Conservation (phyloP, 768 basidiomycete species). For the Kwoniella heveanensis region DNA sequence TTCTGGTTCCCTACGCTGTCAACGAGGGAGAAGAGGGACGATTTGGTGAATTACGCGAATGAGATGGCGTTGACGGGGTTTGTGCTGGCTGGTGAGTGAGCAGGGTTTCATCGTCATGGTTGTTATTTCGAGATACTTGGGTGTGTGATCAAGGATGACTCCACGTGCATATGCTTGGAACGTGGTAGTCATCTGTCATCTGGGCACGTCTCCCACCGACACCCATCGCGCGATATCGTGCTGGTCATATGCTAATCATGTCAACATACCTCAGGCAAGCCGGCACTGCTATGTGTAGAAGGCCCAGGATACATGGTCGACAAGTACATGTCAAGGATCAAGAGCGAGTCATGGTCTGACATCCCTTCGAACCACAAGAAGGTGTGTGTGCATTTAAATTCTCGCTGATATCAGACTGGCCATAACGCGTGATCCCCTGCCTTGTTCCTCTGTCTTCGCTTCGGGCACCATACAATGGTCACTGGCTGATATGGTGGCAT, state of each 20-base stretch:
- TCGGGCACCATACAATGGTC: too few species aligned
- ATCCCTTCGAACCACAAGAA: constrained; percentile 59
- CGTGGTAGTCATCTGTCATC: too few species aligned
- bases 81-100: constrained; percentile 64
- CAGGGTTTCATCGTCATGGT: too few species aligned
- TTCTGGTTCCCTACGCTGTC: constrained; percentile 57
- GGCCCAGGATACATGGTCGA: constrained; percentile 51
- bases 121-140: too few species aligned
- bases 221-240: neutral
- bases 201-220: too few species aligned
- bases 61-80: constrained; percentile 56
- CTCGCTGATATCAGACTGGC: too few species aligned
- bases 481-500: neutral
- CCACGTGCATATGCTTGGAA: too few species aligned
- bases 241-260: constrained; percentile 1
- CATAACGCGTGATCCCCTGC: too few species aligned
- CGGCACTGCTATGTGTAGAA: constrained; percentile 57
- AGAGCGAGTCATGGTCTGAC: constrained; percentile 56
- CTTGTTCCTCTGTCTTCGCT: too few species aligned
- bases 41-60: constrained; percentile 54
- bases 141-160: too few species aligned
- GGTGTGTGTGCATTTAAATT: constrained; percentile 38
- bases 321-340: constrained; percentile 55
- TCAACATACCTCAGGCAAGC: constrained; percentile 52
- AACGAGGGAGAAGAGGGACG: constrained; percentile 55